A percentile compares a stretch with the other conserved stretches of the same genome.
Conservation (phyloP, 2,329 filamentous ascomycete genomes). For the Colletotrichum sp. region DNA sequence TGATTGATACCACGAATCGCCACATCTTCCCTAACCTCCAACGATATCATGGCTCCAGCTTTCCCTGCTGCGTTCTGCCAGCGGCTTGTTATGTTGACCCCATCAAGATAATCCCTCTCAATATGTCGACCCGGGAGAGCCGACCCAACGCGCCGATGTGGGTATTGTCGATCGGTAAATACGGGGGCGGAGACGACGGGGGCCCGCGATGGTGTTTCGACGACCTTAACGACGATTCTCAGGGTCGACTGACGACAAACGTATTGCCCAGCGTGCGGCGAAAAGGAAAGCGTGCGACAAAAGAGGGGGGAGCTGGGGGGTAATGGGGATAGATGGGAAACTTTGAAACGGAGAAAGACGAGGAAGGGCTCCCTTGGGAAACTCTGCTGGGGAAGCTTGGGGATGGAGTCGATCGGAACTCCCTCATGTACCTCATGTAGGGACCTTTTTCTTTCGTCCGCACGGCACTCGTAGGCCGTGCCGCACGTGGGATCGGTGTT, state of each 20-base stretch:
- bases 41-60: not conserved
- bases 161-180: not conserved
- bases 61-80: not conserved
- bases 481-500: not conserved
- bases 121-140: not conserved
- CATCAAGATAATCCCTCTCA: not conserved
- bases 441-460: not conserved
- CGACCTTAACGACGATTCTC: not conserved
- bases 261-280: not conserved
- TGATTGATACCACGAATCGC: slow-evolving; percentile 5
- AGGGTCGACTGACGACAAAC: not conserved
- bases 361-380: not conserved
- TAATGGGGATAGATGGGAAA: not conserved
- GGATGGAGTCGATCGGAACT: not conserved
- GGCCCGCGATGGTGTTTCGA: not conserved
- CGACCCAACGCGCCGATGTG: not conserved
- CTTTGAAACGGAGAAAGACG: not conserved
- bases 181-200: not conserved
- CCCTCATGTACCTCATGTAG: not conserved
- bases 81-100: not conserved
- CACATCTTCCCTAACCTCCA: not conserved
- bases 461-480: not conserved
- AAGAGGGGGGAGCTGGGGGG: not conserved
- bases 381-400: not conserved
- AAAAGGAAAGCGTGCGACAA: not conserved